Evolutionary conservation across 2,329 filamentous ascomycete species (phyloP), one percentile per base, ranked within the genome.

Genomic region (Cladobotryum mycophilum): DNA sequence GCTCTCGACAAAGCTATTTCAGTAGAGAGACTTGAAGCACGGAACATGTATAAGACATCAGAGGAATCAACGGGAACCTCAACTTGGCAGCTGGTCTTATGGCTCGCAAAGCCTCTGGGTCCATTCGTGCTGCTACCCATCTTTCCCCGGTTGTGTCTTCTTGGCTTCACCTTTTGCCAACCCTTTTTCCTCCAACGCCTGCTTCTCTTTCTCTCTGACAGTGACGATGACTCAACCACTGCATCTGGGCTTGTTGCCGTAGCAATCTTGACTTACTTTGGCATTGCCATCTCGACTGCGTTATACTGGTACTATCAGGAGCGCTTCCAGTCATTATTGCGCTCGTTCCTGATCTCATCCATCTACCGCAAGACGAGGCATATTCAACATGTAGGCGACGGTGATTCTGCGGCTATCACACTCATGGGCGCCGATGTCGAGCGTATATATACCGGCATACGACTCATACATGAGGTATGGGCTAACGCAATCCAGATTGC

Each of bases 351-450:
- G 0, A 62, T 60, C 2, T 55, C 64, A 0, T 60, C 59, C 3
- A 60, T 72, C 2, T 72, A 70, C 44, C 53, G 53, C 9, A 67
- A 70, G 51, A 68, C 65, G 1, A 64, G 62, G 0, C 54, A 56
- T 12, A 55, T 67, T n/a, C 63, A 64, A 6, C 49, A 67, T 3
- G 63, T 62, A 0, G 58, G 61, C 0, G 60, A 65, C 3, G 66
- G 70, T 34, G 67, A 73, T n/a, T 64, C 68, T 3, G 68, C 71
- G 0, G 66, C 72, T 0, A 53, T 77, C 38, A 76, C 74, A 0
- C 62, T 76, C 3, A 77, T 77, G 74, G 73, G 67, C 49, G 67
- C 71, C 3, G 75, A 78, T 43, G 62, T 76, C 11, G 74, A 76
- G 51, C 64, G 69, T 5, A 68, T 76, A 3, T 58, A 64, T 2